These are phyloP conservation scores for Coemansia sp. DNA, from an alignment of 192 early-diverging fungal species.

Conservation along the genomic window DNA sequence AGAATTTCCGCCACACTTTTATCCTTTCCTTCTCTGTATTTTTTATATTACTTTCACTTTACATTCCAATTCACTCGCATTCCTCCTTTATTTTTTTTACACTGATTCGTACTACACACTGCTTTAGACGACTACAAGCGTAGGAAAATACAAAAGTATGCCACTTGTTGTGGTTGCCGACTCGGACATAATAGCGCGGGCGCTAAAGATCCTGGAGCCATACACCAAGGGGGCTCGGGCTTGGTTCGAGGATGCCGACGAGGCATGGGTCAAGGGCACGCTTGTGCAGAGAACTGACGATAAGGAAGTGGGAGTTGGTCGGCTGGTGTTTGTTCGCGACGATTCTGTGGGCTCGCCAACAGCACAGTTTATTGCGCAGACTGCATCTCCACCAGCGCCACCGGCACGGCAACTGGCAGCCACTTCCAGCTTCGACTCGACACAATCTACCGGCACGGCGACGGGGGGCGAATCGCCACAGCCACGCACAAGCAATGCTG, in stretches of 20 bases:
- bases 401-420: conserved; percentile 8
- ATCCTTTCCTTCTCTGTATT: not conserved
- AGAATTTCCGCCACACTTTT: not conserved
- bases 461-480: not conserved
- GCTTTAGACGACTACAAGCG: conserved; percentile 1
- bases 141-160: conserved; percentile 20
- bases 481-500: not conserved
- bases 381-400: conserved; percentile 20
- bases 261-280: conserved; percentile 81
- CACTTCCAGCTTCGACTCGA: not conserved
- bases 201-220: conserved; percentile 62
- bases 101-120: not conserved
- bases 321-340: conserved; percentile 51
- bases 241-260: conserved; percentile 86
- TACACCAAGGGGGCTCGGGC: conserved; percentile 75
- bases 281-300: conserved; percentile 52
- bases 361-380: conserved; percentile 41
- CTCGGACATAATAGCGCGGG: conserved; percentile 34
- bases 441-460: not conserved
- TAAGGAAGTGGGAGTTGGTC: conserved; percentile 31
- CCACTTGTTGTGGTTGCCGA: conserved; percentile 28
- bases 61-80: not conserved
- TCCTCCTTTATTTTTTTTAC: not conserved
- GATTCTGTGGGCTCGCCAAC: conserved; percentile 35
- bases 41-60: conserved; percentile 1